These are phyloP conservation scores for Biscogniauxia marginata DNA, from an alignment of 2,329 filamentous ascomycete species.

Conservation along the genomic window DNA sequence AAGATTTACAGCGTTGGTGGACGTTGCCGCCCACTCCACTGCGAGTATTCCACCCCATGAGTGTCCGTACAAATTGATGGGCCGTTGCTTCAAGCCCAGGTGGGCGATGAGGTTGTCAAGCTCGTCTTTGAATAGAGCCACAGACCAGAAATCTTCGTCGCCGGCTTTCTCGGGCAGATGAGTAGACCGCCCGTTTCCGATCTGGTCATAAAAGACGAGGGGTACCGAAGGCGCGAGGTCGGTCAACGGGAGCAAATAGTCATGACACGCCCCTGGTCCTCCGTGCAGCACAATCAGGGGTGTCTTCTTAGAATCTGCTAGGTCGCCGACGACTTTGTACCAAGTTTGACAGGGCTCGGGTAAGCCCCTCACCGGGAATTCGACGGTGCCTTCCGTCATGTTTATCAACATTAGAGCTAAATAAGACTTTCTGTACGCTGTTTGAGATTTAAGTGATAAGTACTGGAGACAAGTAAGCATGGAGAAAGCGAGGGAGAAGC, in stretches of 20 bases:
- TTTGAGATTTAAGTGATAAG: too few relatives aligned
- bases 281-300: conserved; percentile 27
- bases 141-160: conserved; percentile 46
- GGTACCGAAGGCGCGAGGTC: conserved; percentile 39
- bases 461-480: too few relatives aligned
- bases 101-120: conserved; percentile 46
- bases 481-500: too few relatives aligned
- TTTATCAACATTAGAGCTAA: neutral
- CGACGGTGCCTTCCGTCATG: conserved; percentile 6
- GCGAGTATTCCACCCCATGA: conserved; percentile 55
- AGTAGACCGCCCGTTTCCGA: conserved; percentile 49
- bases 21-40: conserved; percentile 38
- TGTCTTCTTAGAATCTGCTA: conserved; percentile 4
- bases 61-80: conserved; percentile 47
- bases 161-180: conserved; percentile 45
- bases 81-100: conserved; percentile 35
- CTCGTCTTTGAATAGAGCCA: conserved; percentile 47
- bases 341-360: conserved; percentile 18
- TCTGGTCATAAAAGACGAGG: conserved; percentile 54
- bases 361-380: conserved; percentile 8
- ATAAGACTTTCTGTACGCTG: too few relatives aligned
- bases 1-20: conserved; percentile 19
- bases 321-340: conserved; percentile 25
- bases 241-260: conserved; percentile 40
- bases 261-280: conserved; percentile 41